phyloP scores from a whole-genome alignment of 441 rosid genomes.

The Corymbia calophylla region DNA sequence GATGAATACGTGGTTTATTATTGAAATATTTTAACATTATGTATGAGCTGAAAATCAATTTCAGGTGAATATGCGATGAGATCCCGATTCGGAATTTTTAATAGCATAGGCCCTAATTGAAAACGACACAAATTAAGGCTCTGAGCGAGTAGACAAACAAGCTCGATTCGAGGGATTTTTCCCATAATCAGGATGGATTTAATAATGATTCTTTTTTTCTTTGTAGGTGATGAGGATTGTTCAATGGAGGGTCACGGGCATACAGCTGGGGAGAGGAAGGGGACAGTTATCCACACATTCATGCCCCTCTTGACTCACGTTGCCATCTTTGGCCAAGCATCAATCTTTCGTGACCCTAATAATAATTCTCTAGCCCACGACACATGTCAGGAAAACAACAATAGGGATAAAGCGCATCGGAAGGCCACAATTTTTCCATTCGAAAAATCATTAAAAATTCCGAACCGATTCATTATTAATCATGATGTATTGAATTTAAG shows the following conservation, averaged over 20 bases:
- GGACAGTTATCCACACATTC: background rate
- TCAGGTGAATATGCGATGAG: too few species aligned
- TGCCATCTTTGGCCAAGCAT: background rate
- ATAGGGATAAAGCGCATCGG: background rate
- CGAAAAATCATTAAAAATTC: background rate
- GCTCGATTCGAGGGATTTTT: background rate
- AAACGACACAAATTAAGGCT: background rate
- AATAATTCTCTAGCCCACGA: background rate
- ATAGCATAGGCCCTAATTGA: background rate
- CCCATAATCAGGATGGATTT: background rate
- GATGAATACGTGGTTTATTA: too few species aligned
- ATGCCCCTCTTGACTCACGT: background rate
- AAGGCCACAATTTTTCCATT: background rate
- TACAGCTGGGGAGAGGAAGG: background rate
- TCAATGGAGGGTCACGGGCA: background rate
- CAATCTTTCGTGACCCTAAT: background rate
- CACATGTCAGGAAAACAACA: background rate
- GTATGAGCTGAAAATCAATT: too few species aligned
- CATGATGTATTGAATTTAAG: background rate
- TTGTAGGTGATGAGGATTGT: background rate
- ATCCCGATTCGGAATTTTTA: too few species aligned
- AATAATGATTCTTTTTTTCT: background rate
- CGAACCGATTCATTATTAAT: background rate
- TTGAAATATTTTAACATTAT: too few species aligned
- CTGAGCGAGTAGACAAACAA: too few species aligned